Evolutionary conservation across 2,329 filamentous ascomycete species (phyloP), one percentile per base, ranked within the genome.

Genomic region (Pseudogymnoascus sp.): DNA sequence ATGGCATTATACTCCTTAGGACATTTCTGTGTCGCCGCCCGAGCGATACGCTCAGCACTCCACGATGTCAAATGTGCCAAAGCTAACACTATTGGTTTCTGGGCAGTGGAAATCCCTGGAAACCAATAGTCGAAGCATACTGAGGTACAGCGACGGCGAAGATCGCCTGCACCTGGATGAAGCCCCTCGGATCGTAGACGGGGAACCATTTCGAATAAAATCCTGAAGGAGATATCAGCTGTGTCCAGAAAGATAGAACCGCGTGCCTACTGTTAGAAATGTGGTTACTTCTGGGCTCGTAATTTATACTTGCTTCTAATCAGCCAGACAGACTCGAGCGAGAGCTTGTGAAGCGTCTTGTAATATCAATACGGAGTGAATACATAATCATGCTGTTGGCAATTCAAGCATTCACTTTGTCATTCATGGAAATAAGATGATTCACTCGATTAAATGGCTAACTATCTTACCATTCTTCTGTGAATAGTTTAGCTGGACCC

Each of bases 31-130:
- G 59, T 14, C 50, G 29, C 11, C 29, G 50, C 50, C 8, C 50
- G 50, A 35, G 50, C 50, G 50, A 70, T 69, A 13, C 53, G 64
- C n/a, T 70, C 68, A 3, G 67, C 69, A 11, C 65, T 66, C 68
- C 68, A 70, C 6, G 67, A 67, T 14, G 64, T 66, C 44, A 63
- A 62, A n/a, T 67, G 65, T 1, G 63, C 50, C 10, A 70, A 63
- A 11, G 68, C 61, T n/a, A 68, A 35, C 16, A 56, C 50, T 56
- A 56, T 33, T 33, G 50, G 50, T 33, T 56, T 56, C 16, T 35
- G 50, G 16, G 29, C 33, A 19, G 50, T 33, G 10, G 29, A 56
- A 56, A 56, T 56, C 8, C 50, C 50, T 19, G 50, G 29, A 14
- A 56, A 56, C 50, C 50, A 56, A 6, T 33, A 13, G 50, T 56